phyloP scores from a whole-genome alignment of 805 yeast genomes.

The Spencermartinsiella europaea region DNA sequence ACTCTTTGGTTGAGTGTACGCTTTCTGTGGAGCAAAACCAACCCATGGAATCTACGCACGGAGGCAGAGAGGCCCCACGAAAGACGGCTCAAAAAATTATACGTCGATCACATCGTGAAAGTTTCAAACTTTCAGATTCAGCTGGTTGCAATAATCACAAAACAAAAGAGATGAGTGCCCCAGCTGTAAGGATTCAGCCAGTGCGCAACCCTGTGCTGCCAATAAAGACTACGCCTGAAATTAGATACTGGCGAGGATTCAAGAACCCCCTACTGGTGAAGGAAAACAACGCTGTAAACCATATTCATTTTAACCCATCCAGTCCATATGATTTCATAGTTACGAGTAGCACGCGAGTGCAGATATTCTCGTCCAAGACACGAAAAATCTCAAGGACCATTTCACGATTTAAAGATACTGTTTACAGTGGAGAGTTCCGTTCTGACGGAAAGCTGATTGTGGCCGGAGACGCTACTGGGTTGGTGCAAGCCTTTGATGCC shows the following conservation, averaged over 20 bases:
- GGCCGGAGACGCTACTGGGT: conserved; percentile 93
- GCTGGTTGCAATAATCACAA: no score
- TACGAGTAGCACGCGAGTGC: conserved; percentile 85
- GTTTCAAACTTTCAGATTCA: no score
- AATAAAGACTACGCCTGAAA: conserved; percentile 83
- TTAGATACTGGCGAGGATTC: conserved; percentile 88
- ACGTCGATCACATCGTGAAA: no score
- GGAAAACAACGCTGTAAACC: conserved; percentile 88
- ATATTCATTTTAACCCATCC: conserved; percentile 79
- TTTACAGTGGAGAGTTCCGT: conserved; percentile 85
- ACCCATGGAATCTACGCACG: no score
- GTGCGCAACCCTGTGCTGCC: conserved; percentile 73
- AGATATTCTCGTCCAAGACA: conserved; percentile 89
- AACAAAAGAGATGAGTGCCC: conserved; percentile 91
- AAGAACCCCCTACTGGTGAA: conserved; percentile 82
- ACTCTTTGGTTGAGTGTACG: no score
- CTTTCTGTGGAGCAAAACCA: no score
- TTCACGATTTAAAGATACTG: conserved; percentile 83
- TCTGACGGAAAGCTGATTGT: conserved; percentile 85
- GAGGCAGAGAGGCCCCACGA: no score
- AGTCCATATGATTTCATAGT: conserved; percentile 91
- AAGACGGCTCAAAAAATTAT: no score
- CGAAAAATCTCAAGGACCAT: conserved; percentile 86
- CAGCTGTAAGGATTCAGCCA: conserved; percentile 57
- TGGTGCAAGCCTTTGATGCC: conserved; percentile 87